Base-by-base conservation (phyloP, 139 green algal genomes). In the Chlorokybus atmophyticus region DNA sequence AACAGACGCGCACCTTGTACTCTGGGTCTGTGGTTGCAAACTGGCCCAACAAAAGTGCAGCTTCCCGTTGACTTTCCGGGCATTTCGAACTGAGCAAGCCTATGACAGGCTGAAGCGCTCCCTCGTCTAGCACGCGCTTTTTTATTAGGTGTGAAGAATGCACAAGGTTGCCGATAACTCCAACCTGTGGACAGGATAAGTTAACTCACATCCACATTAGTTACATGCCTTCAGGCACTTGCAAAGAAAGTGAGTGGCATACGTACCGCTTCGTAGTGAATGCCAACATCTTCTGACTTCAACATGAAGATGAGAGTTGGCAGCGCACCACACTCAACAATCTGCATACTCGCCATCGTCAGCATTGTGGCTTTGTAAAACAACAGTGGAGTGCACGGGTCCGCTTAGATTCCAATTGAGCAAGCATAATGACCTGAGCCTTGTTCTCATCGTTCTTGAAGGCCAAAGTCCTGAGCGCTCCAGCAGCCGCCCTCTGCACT, bases 371-470 rank as follows among this genome's bases (percentile, higher is more conserved):
- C 35, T n/a, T 44, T 44, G 14, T 44, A 44, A 21, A 14, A 21
- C 35, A 44, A 44, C 10, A 44, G 14, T 10, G 35, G 14, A 44
- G 10, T 44, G 35, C 35, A n/a, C n/a, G n/a, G n/a, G n/a, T n/a
- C 35, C 14, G 10, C 10, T 44, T 14, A 21, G 35, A 44, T 21
- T 44, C 35, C 35, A 44, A 44, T 44, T 10, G 10, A 10, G 10
- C 35, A 44, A 44, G 10, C 10, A 44, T 44, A 54, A 44, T 42
- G 23, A 68, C 60, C 64, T 90, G 80, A 26, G 85, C 79, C 66
- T 98, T 98, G 79, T 97, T 97, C 39, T 93, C 84, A 26, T 96
- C 87, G 51, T 96, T 96, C 59, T 95, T 96, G 77, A 98, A 98
- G 0, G 91, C 90, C 23, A 98, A 75, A 2, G 88, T 96, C 25